Conservation (phyloP, 768 basidiomycete species). For the Xerocomus spinulosus region DNA sequence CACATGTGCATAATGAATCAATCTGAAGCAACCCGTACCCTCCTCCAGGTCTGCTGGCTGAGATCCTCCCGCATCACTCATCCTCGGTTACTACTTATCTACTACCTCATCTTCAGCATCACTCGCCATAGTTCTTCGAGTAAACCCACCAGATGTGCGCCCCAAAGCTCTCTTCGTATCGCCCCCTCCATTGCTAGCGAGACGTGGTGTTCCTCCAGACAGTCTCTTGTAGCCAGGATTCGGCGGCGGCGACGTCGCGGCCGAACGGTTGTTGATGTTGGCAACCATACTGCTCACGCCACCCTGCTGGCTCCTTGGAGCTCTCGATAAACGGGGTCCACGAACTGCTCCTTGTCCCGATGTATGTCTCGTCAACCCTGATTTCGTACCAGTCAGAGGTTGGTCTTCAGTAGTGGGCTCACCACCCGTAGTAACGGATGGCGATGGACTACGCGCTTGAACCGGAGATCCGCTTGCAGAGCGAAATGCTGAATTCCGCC, state of each 20-base stretch:
- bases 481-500: conserved; percentile 33
- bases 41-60: not conserved
- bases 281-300: conserved; percentile 55
- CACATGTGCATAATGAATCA: not conserved
- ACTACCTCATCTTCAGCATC: conserved; percentile 78
- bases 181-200: conserved; percentile 8
- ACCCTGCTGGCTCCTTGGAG: conserved; percentile 39
- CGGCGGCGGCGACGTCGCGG: conserved; percentile 36
- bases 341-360: conserved; percentile 42
- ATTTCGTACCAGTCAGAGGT: conserved; percentile 29
- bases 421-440: conserved; percentile 27
- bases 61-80: not conserved
- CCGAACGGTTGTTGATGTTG: conserved; percentile 47
- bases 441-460: conserved; percentile 41
- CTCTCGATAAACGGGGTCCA: conserved; percentile 47
- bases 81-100: conserved; percentile 19
- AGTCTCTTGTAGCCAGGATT: conserved; percentile 43
- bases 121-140: conserved; percentile 76
- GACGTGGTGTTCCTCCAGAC: conserved; percentile 33
- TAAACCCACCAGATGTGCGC: conserved; percentile 45
- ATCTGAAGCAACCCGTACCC: not conserved
- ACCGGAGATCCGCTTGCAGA: conserved; percentile 32
- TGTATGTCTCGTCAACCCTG: conserved; percentile 43
- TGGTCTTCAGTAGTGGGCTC: conserved; percentile 31
- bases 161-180: conserved; percentile 39